phyloP scores from a whole-genome alignment of 2,329 filamentous ascomycete genomes.

The Alternaria alternata region DNA sequence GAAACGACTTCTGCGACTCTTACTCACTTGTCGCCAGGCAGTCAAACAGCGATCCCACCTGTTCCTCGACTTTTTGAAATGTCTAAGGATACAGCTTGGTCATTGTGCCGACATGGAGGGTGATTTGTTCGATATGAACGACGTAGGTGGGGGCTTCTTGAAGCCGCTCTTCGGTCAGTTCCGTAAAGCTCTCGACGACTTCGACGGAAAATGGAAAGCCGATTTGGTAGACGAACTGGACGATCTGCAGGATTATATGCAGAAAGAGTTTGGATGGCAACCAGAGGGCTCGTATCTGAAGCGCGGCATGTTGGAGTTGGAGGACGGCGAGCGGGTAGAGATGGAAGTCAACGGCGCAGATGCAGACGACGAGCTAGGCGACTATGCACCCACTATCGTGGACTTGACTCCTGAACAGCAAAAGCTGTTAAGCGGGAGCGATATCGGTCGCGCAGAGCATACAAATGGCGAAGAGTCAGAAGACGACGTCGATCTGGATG shows the following conservation, averaged over 20 bases:
- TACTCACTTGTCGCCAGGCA: conserved; percentile 65
- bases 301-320: conserved; percentile 66
- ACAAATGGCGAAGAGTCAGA: conserved; percentile 44
- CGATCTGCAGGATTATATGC: conserved; percentile 63
- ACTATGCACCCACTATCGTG: conserved; percentile 70
- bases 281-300: conserved; percentile 63
- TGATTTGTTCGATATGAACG: conserved; percentile 66
- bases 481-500: conserved; percentile 50
- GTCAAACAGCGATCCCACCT: conserved; percentile 59
- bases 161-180: conserved; percentile 63
- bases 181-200: conserved; percentile 59
- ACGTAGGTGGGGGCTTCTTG: conserved; percentile 62
- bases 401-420: conserved; percentile 59
- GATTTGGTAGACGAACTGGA: conserved; percentile 63
- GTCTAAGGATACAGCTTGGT: conserved; percentile 62
- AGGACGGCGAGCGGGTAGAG: conserved; percentile 70
- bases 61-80: conserved; percentile 60
- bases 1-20: conserved; percentile 65
- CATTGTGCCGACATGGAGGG: conserved; percentile 67
- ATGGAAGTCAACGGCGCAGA: conserved; percentile 64
- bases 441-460: conserved; percentile 26
- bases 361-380: conserved; percentile 69
- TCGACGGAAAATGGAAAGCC: conserved; percentile 51
- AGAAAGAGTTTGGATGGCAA: conserved; percentile 66
- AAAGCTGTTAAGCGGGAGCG: conserved; percentile 44